Evolutionary conservation across 2,329 filamentous ascomycete species (phyloP).

Genomic region (Penicillium sp.): DNA sequence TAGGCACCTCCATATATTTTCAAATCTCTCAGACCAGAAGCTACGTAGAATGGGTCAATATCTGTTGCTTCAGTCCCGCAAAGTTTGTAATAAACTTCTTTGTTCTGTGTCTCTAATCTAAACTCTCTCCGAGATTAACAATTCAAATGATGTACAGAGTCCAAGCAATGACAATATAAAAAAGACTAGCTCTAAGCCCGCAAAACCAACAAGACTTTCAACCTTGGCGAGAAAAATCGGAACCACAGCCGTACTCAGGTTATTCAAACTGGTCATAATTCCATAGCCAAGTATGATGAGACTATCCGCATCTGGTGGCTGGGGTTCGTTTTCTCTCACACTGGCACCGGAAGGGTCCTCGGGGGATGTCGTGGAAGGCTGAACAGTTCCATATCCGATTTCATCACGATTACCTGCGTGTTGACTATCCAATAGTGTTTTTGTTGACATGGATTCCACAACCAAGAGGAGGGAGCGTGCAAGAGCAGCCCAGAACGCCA

Average conservation of each 20-base stretch:
- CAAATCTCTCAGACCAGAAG: no score
- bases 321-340: not conserved
- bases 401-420: not conserved
- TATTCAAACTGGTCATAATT: not conserved
- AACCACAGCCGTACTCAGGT: not conserved
- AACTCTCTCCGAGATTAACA: not conserved
- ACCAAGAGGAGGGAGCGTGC: not conserved
- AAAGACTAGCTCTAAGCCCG: not conserved
- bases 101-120: no score
- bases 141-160: not conserved
- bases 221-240: not conserved
- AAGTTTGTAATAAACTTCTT: no score
- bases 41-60: no score
- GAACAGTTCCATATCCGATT: not conserved
- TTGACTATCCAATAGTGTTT: no score
- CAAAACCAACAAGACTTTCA: not conserved
- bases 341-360: not conserved
- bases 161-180: not conserved
- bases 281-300: not conserved
- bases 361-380: not conserved
- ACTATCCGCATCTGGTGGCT: not conserved
- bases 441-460: not conserved
- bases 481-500: not conserved
- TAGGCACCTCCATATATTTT: no score
- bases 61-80: no score